Percentiles rank a stretch among this genome's conserved stretches.
These are phyloP conservation scores for Artomyces pyxidatus DNA, from an alignment of 768 basidiomycete genomes.

Conservation along the genomic window DNA sequence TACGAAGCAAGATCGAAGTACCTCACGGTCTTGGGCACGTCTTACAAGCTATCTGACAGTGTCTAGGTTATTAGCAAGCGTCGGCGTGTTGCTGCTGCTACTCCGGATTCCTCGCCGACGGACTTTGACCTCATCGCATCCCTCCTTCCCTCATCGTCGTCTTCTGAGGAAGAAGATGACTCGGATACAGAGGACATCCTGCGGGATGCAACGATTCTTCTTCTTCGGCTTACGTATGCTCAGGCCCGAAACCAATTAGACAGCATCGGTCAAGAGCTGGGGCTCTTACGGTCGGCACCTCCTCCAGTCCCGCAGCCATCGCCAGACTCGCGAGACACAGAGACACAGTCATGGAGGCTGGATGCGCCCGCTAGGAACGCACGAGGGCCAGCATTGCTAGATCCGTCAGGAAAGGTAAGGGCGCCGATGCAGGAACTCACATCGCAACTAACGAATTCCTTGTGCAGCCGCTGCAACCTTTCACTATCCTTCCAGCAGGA, in stretches of 20 bases:
- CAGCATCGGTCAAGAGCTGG: slow-evolving; percentile 62
- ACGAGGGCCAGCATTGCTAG: slow-evolving; percentile 50
- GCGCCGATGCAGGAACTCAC: not conserved
- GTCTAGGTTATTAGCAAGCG: slow-evolving; percentile 50
- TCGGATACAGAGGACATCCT: slow-evolving; percentile 55
- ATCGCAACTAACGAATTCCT: not conserved
- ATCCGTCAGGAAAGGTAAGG: slow-evolving; percentile 69
- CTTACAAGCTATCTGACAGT: not conserved
- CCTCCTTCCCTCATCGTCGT: slow-evolving; percentile 38
- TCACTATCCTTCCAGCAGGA: slow-evolving; percentile 77
- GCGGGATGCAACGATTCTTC: slow-evolving; percentile 59
- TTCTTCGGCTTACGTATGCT: slow-evolving; percentile 65
- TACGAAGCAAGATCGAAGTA: slow-evolving; percentile 66
- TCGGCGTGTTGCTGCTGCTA: slow-evolving; percentile 32
- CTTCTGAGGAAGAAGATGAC: slow-evolving; percentile 38
- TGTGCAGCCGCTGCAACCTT: slow-evolving; percentile 75
- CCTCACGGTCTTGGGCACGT: too few species aligned
- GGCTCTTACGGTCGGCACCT: slow-evolving; percentile 54
- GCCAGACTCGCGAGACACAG: slow-evolving; percentile 33
- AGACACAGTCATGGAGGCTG: slow-evolving; percentile 71
- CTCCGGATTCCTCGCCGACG: slow-evolving; percentile 24
- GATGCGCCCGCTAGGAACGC: slow-evolving; percentile 39
- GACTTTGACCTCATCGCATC: slow-evolving; percentile 60
- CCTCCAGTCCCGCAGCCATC: slow-evolving; percentile 25
- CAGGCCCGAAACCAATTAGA: slow-evolving; percentile 62